Conservation (phyloP, 2,329 filamentous ascomycete species). For the Coniochaeta sp. region DNA sequence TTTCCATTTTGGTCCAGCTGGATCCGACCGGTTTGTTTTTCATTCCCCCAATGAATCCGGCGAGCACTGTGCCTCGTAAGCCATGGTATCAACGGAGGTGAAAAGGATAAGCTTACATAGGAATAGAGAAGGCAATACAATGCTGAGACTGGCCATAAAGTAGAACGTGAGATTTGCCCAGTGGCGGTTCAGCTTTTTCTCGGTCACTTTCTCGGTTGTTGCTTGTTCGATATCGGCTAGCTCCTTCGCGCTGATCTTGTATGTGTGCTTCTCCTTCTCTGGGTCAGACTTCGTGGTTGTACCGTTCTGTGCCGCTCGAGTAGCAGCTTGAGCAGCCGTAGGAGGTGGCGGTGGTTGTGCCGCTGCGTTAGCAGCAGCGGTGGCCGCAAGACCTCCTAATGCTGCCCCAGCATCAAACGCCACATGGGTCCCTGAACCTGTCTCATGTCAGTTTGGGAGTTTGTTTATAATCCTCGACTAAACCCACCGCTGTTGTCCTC, state of each 20-base stretch:
- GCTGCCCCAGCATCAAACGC: neutral
- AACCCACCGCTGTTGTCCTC: neutral
- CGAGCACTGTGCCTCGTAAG: neutral
- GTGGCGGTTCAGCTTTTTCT: conserved; percentile 1
- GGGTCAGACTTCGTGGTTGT: neutral
- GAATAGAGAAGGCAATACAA: neutral
- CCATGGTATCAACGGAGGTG: neutral
- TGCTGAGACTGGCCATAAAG: neutral
- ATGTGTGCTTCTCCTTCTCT: neutral
- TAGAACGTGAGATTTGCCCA: neutral
- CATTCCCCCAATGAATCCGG: neutral
- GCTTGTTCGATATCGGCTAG: neutral
- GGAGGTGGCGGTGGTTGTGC: neutral
- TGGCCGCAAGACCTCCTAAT: neutral
- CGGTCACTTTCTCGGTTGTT: neutral
- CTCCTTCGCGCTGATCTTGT: neutral
- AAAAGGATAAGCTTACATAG: neutral
- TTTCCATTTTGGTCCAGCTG: neutral
- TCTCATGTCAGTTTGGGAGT: neutral
- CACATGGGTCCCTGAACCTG: neutral
- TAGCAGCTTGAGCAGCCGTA: neutral
- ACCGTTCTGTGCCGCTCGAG: neutral
- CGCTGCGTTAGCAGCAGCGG: neutral
- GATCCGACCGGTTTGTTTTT: neutral
- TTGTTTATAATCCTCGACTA: neutral